Conservation (phyloP, 305 asterid species). For the Fraxinus paxiana region DNA sequence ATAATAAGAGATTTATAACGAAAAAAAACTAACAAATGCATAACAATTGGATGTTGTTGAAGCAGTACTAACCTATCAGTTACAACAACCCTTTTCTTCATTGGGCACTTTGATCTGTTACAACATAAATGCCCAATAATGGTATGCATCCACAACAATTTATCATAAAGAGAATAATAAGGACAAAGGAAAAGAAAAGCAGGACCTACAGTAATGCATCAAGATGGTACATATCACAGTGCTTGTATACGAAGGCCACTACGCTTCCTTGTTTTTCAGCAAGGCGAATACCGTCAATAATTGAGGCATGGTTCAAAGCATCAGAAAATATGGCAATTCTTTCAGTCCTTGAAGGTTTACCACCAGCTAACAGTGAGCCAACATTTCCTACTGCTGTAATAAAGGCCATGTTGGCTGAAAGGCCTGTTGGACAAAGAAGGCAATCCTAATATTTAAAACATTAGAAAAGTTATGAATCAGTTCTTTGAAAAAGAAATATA, state of each 20-base stretch:
- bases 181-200: conserved; percentile 11
- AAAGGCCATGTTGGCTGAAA: conserved; percentile 99
- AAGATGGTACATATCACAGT: conserved; percentile 86
- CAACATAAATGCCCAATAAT: conserved; percentile 23
- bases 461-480: conserved; percentile 49
- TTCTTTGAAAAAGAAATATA: conserved; percentile 12
- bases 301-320: conserved; percentile 91
- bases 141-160: conserved; percentile 4
- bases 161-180: conserved; percentile 6
- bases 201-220: conserved; percentile 63
- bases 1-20: conserved; percentile 3
- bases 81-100: conserved; percentile 87
- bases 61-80: conserved; percentile 73
- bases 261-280: conserved; percentile 74
- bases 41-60: conserved; percentile 13
- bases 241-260: conserved; percentile 66
- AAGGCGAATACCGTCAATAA: conserved; percentile 90
- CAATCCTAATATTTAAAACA: conserved; percentile 77
- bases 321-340: conserved; percentile 86
- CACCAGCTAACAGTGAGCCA: conserved; percentile 52
- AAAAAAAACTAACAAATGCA: conserved; percentile 5
- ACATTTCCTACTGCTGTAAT: conserved; percentile 76
- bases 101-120: conserved; percentile 73
- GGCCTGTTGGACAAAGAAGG: conserved; percentile 99
- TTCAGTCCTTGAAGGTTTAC: conserved; percentile 51